Percentiles rank a stretch among this genome's conserved stretches.
These are phyloP conservation scores for Forsythia suspensa DNA, from an alignment of 257 asterid species.

Conservation along the genomic window DNA sequence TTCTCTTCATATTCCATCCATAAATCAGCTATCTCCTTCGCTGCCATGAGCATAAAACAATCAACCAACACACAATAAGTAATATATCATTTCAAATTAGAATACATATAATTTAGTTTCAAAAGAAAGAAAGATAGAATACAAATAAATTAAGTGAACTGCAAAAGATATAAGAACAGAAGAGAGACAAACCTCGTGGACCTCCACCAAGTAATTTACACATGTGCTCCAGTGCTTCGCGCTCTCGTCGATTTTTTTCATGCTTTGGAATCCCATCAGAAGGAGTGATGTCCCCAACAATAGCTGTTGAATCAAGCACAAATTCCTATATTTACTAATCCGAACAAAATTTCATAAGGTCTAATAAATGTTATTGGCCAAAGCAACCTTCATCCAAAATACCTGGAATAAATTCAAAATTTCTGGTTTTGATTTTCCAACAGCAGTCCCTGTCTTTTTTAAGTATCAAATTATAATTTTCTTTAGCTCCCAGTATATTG, in stretches of 20 bases:
- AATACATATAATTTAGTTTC: slow-evolving; percentile 1
- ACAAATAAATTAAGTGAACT: slow-evolving; percentile 11
- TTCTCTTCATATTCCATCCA: slow-evolving; percentile 95
- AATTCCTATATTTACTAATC: not conserved
- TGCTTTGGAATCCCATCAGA: slow-evolving; percentile 82
- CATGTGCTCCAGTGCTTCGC: slow-evolving; percentile 78
- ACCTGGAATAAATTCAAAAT: not conserved
- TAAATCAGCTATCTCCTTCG: slow-evolving; percentile 81
- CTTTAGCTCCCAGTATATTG: not conserved
- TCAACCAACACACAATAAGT: slow-evolving; percentile 23
- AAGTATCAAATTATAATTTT: not conserved
- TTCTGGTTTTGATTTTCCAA: not conserved
- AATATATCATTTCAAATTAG: slow-evolving; percentile 2
- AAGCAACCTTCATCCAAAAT: not conserved
- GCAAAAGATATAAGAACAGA: slow-evolving; percentile 3
- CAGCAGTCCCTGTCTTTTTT: not conserved
- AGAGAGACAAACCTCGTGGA: slow-evolving; percentile 57
- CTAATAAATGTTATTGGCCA: not conserved
- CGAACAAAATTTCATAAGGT: not conserved
- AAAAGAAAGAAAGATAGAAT: not conserved
- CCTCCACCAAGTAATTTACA: slow-evolving; percentile 94
- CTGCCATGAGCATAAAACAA: slow-evolving; percentile 41
- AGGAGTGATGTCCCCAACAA: slow-evolving; percentile 97
- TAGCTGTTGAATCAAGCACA: slow-evolving; percentile 44
- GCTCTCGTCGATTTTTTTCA: slow-evolving; percentile 84